Base-by-base conservation (phyloP, 805 yeast genomes). In the Ogataea methylovora region DNA sequence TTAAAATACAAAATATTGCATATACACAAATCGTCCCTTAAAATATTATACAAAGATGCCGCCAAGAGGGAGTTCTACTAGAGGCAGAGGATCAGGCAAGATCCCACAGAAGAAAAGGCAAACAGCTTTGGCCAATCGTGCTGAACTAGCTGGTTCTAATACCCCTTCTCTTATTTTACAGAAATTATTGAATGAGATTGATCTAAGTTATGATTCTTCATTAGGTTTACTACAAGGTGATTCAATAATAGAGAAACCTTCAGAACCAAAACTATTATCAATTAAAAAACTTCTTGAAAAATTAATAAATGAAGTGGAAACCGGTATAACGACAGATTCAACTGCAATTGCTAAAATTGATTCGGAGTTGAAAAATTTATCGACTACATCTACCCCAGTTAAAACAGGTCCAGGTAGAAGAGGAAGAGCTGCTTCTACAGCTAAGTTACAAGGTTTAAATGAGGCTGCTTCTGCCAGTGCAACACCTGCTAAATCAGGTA, bases 211-310 rank as follows among this genome's bases (percentile, higher is more conserved):
- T 48, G 84, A 79, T 45, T 60, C 70, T 4, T 71, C 73, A 26
- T 61, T 71, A 13, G 87, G 87, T 2, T 54, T 73, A 34, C 54
- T 81, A 17, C 77, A 69, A 43, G 88, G 88, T 1, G 78, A 73
- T 14, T 48, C 66, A 5, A 12, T 27, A 7, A 44, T 45, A 37
- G 40, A 40, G 24, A 65, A 71, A 5, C 56, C 62, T 15, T 71
- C 60, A 1, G 38, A 37, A 24, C 31, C 37, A 3, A 44, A 42
- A 21, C 43, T 60, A 17, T 25, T 31, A 7, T 23, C 36, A 5
- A 33, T 54, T 29, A 45, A 42, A 30, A 63, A 63, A 47, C 48
- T 64, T n/a, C 46, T 72, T 16, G 56, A 52, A 11, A 65, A 61
- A 28, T 48, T 72, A 23, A 52, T 63, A 11, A 50, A 54, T 21